These are phyloP conservation scores for Boletus tomentosulus DNA, from an alignment of 768 basidiomycete genomes.

Conservation along the genomic window DNA sequence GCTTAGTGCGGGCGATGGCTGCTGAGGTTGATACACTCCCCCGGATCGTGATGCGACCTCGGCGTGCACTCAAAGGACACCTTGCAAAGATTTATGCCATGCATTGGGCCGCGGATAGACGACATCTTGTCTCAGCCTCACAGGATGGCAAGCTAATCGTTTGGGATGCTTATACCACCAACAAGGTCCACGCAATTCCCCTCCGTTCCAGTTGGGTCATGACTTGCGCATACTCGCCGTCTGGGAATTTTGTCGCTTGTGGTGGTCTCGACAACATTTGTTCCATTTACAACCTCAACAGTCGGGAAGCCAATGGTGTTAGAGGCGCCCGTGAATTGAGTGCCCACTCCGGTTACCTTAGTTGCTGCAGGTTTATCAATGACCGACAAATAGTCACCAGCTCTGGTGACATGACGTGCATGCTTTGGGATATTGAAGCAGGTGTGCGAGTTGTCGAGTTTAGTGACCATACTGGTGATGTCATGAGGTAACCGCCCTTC, in stretches of 20 bases:
- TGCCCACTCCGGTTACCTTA: constrained; percentile 97
- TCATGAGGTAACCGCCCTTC: constrained; percentile 79
- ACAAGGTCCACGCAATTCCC: constrained; percentile 99
- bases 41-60: constrained; percentile 93
- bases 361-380: constrained; percentile 97
- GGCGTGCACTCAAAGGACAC: constrained; percentile 93
- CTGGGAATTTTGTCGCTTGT: constrained; percentile 96
- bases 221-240: constrained; percentile 98
- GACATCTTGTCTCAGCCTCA: constrained; percentile 98
- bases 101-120: constrained; percentile 97
- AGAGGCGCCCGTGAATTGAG: constrained; percentile 93
- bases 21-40: constrained; percentile 94
- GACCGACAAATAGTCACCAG: constrained; percentile 98
- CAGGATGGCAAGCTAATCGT: constrained; percentile 99
- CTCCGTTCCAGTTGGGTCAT: constrained; percentile 99
- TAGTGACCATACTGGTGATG: constrained; percentile 98
- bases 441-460: constrained; percentile 98
- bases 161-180: constrained; percentile 99
- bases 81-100: constrained; percentile 99
- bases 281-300: constrained; percentile 93
- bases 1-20: constrained; percentile 93
- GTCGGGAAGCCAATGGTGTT: constrained; percentile 65
- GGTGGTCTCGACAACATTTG: constrained; percentile 99
- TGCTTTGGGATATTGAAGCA: constrained; percentile 99
- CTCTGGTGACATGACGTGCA: constrained; percentile 99